Evolutionary conservation across 371 early-diverging fungal genomes (phyloP).

Genomic region (Apophysomyces ossiformis): DNA sequence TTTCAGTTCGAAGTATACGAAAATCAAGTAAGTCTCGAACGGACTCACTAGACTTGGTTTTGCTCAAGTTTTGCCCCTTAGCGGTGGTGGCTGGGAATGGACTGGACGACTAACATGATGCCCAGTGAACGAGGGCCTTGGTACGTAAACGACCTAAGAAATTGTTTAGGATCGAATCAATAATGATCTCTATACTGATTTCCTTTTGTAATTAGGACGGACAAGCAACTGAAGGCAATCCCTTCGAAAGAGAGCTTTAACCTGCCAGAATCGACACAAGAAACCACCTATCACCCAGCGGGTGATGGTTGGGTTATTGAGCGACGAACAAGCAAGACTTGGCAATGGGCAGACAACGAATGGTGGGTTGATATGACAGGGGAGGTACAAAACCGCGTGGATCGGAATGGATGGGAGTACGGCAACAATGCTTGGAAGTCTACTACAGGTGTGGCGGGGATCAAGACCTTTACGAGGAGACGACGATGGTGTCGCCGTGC

Average conservation of each 20-base stretch:
- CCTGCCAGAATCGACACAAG: constrained; percentile 33
- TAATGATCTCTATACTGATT: background rate
- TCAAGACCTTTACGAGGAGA: constrained; percentile 50
- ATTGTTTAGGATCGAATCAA: background rate
- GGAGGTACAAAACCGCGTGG: constrained; percentile 38
- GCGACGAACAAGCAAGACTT: constrained; percentile 32
- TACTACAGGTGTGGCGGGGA: constrained; percentile 36
- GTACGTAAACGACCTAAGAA: constrained; percentile 12
- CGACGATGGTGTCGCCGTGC: constrained; percentile 52
- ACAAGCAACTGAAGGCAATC: constrained; percentile 39
- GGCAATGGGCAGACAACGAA: constrained; percentile 51
- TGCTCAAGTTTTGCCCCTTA: constrained; percentile 2
- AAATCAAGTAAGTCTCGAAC: constrained; percentile 36
- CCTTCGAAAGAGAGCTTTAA: constrained; percentile 40
- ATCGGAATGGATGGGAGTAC: constrained; percentile 55
- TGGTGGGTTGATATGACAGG: constrained; percentile 62
- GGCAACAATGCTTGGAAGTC: constrained; percentile 56
- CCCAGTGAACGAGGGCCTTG: constrained; percentile 46
- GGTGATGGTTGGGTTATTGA: constrained; percentile 17
- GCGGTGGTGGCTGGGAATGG: constrained; percentile 55
- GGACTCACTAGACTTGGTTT: background rate
- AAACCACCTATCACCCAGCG: constrained; percentile 7
- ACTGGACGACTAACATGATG: constrained; percentile 57
- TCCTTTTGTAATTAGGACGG: constrained; percentile 32
- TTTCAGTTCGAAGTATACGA: constrained; percentile 55